Base-by-base conservation (phyloP, 108 stramenopile genomes). In the Aurantiochytrium sp. region DNA sequence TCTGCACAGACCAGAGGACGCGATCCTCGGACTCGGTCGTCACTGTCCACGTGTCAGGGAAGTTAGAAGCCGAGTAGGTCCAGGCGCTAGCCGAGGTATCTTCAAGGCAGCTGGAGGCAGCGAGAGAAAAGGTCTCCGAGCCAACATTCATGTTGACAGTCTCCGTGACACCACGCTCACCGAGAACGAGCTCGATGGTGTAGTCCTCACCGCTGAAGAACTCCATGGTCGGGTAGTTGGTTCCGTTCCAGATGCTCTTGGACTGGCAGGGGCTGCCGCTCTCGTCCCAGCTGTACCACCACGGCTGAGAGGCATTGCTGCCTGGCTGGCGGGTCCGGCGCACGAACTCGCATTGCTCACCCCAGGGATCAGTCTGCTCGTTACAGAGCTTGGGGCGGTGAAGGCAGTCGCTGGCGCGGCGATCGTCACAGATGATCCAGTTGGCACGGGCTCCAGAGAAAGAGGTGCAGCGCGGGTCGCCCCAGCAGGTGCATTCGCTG, bases 401-500 rank as follows among this genome's bases (percentile, higher is more conserved):
- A 51, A 51, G 49, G 51, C 73, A 83, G 51, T 47, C 28, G 8
- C 8, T 10, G 51, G 49, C 73, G 0, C 73, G 73, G 3, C 73
- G 73, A 83, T 53, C 73, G 73, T 83, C 73, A 3, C 73, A 83
- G 49, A 83, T 53, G 28, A 83, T 83, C 73, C 73, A 83, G 49
- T 83, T 53, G 44, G 44, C 73, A 1, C 51, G 73, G 3, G 2
- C n/a, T 0, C 73, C 21, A 4, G 19, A 2, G 2, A 83, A 83
- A 5, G 73, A 83, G 51, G 51, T 83, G 28, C 73, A 83, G 49
- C 51, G 49, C 12, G 73, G 73, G n/a, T 83, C 73, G 51, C 73
- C 73, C 49, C 51, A 83, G 73, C 73, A 83, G 51, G 51, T 25
- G 51, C 73, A 83, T 1, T 21, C 5, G 16, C 12, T 14, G 51